phyloP scores from a whole-genome alignment of 768 basidiomycete species.

The Cystofilobasidium ferigula region DNA sequence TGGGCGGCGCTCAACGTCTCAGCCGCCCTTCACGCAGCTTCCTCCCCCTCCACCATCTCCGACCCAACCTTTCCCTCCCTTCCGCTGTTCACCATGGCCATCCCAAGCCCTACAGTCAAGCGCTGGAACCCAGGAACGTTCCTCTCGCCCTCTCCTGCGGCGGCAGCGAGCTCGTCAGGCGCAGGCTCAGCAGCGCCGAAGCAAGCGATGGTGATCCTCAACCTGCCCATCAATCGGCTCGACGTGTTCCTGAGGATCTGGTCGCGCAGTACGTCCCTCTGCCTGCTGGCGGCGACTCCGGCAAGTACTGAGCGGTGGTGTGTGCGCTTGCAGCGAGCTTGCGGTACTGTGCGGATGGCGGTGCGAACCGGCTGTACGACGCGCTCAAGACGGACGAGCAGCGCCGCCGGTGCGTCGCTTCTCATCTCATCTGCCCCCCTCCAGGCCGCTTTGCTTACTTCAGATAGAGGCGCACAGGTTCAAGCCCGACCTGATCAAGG shows the following conservation, averaged over 20 bases:
- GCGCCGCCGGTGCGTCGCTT: neutral
- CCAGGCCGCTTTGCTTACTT: neutral
- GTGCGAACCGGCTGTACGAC: slow-evolving; percentile 74
- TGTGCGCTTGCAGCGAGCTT: slow-evolving; percentile 41
- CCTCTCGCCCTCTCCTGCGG: slow-evolving; percentile 5
- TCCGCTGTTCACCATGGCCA: no score
- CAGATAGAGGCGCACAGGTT: slow-evolving; percentile 44
- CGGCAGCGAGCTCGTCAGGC: neutral
- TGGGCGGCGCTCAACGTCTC: no score
- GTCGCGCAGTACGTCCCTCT: slow-evolving; percentile 35
- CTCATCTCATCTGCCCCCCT: no score
- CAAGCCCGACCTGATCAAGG: slow-evolving; percentile 77
- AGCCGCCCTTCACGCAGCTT: no score
- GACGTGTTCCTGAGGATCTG: slow-evolving; percentile 55
- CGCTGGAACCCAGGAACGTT: slow-evolving; percentile 12
- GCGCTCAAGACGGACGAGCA: slow-evolving; percentile 31
- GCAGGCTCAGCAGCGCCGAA: neutral
- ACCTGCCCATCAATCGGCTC: slow-evolving; percentile 63
- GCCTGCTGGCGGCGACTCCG: neutral
- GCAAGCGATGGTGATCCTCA: slow-evolving; percentile 68
- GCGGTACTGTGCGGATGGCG: slow-evolving; percentile 66
- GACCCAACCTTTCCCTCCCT: no score
- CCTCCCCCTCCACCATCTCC: no score
- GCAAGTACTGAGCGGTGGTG: neutral
- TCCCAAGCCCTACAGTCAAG: neutral